Evolutionary conservation across 345 rosid genomes (phyloP), one percentile per base, ranked within the genome.

Genomic region (Trapa bicornis): DNA sequence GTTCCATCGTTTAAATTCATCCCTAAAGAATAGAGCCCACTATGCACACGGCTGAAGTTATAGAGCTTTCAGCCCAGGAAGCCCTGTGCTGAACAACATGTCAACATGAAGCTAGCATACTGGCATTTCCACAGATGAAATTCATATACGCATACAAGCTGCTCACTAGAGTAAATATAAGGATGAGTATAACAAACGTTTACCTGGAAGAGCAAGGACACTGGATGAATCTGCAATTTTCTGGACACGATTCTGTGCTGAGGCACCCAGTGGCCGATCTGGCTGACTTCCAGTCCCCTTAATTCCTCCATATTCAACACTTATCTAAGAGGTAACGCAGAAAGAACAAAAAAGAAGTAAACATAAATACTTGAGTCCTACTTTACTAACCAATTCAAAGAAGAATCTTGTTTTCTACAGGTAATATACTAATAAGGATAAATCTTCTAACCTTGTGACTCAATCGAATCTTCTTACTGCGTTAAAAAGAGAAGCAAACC

Each of bases 391-490:
- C 37, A 61, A 66, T 61, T 45, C 35, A 10, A 69, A 17, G 32
- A 37, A 37, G n/a, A 68, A 56, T 42, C 37, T 45, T 14, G 6
- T 17, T 33, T 63, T 22, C 12, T 56, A 38, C 17, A 8, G 65
- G 71, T 37, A 32, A 62, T 60, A 37, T 47, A 43, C 60, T 37
- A 16, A 50, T 67, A 47, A 4, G 37, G 29, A 14, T 29, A 42
- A 43, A 38, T 38, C 22, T 4, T 72, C 86, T 74, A 77, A 94
- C 99, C 97, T 94, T 94, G 76, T 87, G 88, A 80, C 83, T 87
- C 68, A 77, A 77, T 56, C 99, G 99, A 78, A 89, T 84, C 73
- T 74, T 81, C 78, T 87, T 91, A 70, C 99, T 91, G 95, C 81
- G 76, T 1, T 15, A 41, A 52, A 39, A 43, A 13, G 64, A 67